Base-by-base conservation (phyloP, 1,284 basidiomycete genomes). In the Sporisorium iseilematis-ciliati region DNA sequence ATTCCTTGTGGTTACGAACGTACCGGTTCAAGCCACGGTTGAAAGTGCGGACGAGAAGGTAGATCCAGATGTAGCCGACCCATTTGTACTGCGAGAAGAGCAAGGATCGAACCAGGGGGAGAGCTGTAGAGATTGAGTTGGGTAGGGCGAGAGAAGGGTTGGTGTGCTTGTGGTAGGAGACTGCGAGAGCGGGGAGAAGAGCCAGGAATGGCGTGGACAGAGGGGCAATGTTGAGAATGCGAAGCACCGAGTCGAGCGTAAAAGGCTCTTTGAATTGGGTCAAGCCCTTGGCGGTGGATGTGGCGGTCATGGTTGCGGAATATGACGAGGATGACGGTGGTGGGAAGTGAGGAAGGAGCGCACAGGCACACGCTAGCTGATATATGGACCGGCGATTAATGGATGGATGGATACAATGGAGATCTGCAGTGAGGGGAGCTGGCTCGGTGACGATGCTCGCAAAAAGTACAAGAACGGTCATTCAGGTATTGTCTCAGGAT, bases 141-240 rank as follows among this genome's bases (percentile, higher is more conserved):
- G 60, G 56, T 14, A 62, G 23, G 14, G 25, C 41, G 14, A 52
- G 23, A 0, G 35, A 20, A 3, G 68, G 63, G 18, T 66, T 48
- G 7, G 29, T 56, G 51, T 73, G 72, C 45, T 70, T 61, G 63
- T 82, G 80, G 31, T 66, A 74, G 18, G 72, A 41, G 31, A 78
- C 74, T 18, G 74, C 61, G 12, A 82, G 62, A 6, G 70, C 62
- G 3, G 83, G 83, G 2, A 82, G 63, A 40, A 78, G 52, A 23
- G 80, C 49, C 25, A 83, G 59, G 57, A 82, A 80, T 3, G 79
- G 77, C 1, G 77, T 61, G 16, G 76, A 77, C 33, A 84, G 81
- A 20, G 78, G 77, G 29, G 78, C 68, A 42, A 64, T 69, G 62
- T 65, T 61, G 35, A 84, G 67, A 42, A 72, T 52, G 46, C 70